A percentile compares a stretch with the other conserved stretches of the same genome.
These are phyloP conservation scores for Pythium sukuiense DNA, from an alignment of 352 stramenopile species.

Conservation along the genomic window DNA sequence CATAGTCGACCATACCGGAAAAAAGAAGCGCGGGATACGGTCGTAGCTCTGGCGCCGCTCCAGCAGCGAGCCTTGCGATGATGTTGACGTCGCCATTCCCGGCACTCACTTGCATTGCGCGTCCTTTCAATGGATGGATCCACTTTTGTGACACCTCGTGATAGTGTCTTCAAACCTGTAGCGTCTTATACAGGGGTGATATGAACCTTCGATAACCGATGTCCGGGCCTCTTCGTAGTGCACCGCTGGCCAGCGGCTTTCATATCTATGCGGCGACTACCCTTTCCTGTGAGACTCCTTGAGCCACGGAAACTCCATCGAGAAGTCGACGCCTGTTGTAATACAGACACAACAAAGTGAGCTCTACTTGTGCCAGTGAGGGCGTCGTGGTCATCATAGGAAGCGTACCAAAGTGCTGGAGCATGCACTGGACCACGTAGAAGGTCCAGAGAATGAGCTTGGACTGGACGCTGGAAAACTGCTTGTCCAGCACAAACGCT, in stretches of 20 bases:
- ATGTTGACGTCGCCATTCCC: background rate
- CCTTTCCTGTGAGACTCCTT: background rate
- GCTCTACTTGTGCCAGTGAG: too few species aligned
- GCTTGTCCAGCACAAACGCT: constrained; percentile 35
- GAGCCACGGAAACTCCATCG: constrained; percentile 13
- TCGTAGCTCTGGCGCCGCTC: constrained; percentile 28
- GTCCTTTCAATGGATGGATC: background rate
- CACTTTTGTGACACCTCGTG: background rate
- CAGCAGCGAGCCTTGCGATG: constrained; percentile 11
- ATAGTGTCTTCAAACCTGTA: too few species aligned
- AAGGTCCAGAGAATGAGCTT: constrained; percentile 37
- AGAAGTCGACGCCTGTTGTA: constrained; percentile 10
- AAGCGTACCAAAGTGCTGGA: constrained; percentile 28
- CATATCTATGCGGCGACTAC: too few species aligned
- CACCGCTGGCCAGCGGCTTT: too few species aligned
- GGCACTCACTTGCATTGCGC: background rate
- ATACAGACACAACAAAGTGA: background rate
- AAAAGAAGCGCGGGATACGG: constrained; percentile 52
- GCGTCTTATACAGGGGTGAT: too few species aligned
- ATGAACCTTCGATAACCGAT: too few species aligned
- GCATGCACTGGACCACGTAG: constrained; percentile 36
- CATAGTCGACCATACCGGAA: constrained; percentile 21
- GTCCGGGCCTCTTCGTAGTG: too few species aligned
- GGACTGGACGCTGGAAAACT: constrained; percentile 27
- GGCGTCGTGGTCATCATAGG: background rate